Evolutionary conservation across 1,139 yeast species (phyloP).

Genomic region (Kazachstania sp.): DNA sequence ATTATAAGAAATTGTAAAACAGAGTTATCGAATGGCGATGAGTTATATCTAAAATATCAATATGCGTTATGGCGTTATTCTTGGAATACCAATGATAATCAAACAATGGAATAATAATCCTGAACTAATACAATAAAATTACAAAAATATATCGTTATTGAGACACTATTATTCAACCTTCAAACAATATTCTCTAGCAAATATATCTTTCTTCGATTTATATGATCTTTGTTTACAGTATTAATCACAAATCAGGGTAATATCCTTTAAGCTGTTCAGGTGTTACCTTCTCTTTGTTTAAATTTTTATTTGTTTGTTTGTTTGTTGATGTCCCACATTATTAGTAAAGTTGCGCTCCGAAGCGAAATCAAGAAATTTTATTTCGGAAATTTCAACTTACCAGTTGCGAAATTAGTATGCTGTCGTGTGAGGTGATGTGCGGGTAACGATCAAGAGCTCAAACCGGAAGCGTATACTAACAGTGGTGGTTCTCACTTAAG

Average conservation of each 20-base stretch:
- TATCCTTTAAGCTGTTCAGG: neutral
- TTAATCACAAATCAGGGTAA: slow-evolving; percentile 1
- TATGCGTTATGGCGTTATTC: neutral
- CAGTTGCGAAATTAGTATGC: too few relatives aligned
- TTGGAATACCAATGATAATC: neutral
- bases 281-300: slow-evolving; percentile 3
- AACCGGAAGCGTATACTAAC: too few relatives aligned
- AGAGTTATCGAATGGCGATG: too few relatives aligned
- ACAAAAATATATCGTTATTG: too few relatives aligned
- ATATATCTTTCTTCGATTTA: neutral
- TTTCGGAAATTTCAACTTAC: neutral
- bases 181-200: too few relatives aligned
- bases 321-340: neutral
- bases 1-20: neutral
- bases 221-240: neutral
- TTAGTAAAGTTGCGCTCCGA: too few relatives aligned
- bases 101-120: neutral
- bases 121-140: too few relatives aligned
- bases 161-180: too few relatives aligned
- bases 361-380: neutral
- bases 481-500: too few relatives aligned
- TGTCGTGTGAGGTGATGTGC: neutral
- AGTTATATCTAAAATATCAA: neutral
- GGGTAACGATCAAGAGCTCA: neutral
- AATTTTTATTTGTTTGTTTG: neutral